Base-by-base conservation (phyloP, 2,329 filamentous ascomycete genomes). In the Fusarium pseudoanthophilum region DNA sequence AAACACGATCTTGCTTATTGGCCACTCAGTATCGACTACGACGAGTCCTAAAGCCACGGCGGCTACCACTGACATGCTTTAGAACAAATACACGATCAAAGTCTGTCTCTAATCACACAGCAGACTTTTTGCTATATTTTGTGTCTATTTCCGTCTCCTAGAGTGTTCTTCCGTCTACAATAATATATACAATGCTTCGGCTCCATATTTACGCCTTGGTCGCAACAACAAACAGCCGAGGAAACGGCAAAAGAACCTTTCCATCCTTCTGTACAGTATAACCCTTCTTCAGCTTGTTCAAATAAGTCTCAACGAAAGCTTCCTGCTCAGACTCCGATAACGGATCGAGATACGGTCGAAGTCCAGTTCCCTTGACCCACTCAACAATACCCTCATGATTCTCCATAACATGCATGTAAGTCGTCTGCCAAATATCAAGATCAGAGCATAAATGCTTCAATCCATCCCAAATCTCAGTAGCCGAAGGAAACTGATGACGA, bases 311-410 rank as follows among this genome's bases (percentile, higher is more conserved):
- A 59, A 89, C 66, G 72, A 86, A 91, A 3, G 53, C 82, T 15
- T 82, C 78, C 66, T 80, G 83, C 37, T 86, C 82, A 5, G 80
- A 78, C 2, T 79, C 78, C 0, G 77, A 72, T 42, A 91, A 80
- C 7, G 83, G 80, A 51, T 89, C 83, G 60, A 91, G 59, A 72
- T 84, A 91, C 0, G 89, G 89, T 72, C 84, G 82, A 72, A 91
- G 76, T 1, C 88, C 89, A 0, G 87, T 89, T 0, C 87, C 86
- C 71, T 85, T 87, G 7, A 91, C 86, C 89, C 89, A 91, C 77
- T 90, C 88, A 11, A 90, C 85, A 46, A 91, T 86, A 3, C 82
- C 85, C 18, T 78, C 69, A 26, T 87, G 87, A 28, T 81, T 83
- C 6, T 83, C 80, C 64, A 91, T 76, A 2, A 84, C 78, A 77